Evolutionary conservation across 257 asterid species (phyloP), one percentile per base, ranked within the genome.

Genomic region (Pogostemon cablin): DNA sequence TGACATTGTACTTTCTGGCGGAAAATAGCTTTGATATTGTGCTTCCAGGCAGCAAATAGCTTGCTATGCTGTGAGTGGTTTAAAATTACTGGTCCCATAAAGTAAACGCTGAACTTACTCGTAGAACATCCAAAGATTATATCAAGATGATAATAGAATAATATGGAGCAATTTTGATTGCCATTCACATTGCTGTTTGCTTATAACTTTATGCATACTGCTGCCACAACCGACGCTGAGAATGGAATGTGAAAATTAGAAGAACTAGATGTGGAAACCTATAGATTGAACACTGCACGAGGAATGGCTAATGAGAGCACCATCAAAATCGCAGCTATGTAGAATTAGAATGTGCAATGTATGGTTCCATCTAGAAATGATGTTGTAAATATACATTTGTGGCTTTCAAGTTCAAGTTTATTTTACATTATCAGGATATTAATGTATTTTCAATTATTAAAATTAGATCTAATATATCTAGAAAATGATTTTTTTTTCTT

Each of bases 71-170:
- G 41, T 47, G 38, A 37, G 61, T 71, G 68, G 17, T 60, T 48
- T 2, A 48, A 58, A 60, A 38, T 47, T 9, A 7, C 10, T 47
- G 9, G 50, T 44, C 17, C 42, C 11, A 58, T 40, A 58, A 62
- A 70, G 52, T 60, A n/a, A 40, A 8, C 44, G 11, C 15, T 20
- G 43, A 9, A 6, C 47, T 10, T 47, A 57, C 59, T 35, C 38
- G 7, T 38, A 42, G 34, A 12, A 3, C 11, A 4, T 6, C 4
- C 12, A 7, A 32, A 55, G 66, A 46, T 25, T 25, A 42, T 35
- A 56, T 41, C 12, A 25, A 56, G 65, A 42, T 55, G 62, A 67
- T 67, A 9, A 54, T 41, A 68, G 12, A 69, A 57, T 9, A 15
- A 25, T 54, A 3, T n/a, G 59, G n/a, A 57, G 35, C 67, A 52